These are phyloP conservation scores for Jaltomata sinuosa DNA, from an alignment of 257 asterid species.

Conservation along the genomic window DNA sequence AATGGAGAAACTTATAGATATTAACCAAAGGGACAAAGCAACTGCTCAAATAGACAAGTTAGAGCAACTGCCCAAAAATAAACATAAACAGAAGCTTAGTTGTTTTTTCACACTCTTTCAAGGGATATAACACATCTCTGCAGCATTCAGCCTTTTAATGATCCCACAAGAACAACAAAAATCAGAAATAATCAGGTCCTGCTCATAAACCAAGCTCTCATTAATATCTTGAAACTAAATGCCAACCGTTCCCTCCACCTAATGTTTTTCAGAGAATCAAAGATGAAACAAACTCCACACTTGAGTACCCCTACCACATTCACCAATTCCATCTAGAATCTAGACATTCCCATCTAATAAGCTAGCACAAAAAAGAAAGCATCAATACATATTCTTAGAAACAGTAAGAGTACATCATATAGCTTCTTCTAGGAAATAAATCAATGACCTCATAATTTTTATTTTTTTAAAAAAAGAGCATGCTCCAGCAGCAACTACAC, in stretches of 20 bases:
- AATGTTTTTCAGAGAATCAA: not conserved
- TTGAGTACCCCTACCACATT: not conserved
- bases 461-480: not conserved
- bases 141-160: not conserved
- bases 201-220: not conserved
- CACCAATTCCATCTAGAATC: not conserved
- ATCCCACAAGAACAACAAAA: not conserved
- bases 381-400: not conserved
- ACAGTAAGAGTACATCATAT: not conserved
- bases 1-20: not conserved
- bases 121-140: not conserved
- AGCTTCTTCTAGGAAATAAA: not conserved
- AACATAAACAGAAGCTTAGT: not conserved
- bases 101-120: not conserved
- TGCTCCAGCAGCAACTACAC: not conserved
- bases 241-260: not conserved
- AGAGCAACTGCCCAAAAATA: not conserved
- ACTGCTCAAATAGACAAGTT: not conserved
- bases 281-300: not conserved
- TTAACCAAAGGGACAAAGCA: not conserved
- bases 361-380: not conserved
- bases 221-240: not conserved
- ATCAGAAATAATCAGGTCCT: not conserved
- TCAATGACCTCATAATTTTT: not conserved
- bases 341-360: not conserved